Percentiles rank a stretch among this genome's conserved stretches.
Conservation (phyloP, 768 basidiomycete genomes). For the Pleurotus djamor region DNA sequence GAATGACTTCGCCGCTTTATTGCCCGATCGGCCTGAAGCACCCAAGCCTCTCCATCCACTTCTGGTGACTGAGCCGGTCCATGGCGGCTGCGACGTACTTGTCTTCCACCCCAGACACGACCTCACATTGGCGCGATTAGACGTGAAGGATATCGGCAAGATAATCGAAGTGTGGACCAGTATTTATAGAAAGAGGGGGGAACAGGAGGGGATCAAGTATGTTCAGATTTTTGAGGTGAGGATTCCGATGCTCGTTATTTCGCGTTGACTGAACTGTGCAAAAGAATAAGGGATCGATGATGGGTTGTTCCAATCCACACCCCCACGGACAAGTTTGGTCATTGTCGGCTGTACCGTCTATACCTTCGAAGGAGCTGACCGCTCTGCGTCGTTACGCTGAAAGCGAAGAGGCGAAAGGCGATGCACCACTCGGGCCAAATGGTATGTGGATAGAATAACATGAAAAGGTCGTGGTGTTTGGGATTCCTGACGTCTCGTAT, state of each 20-base stretch:
- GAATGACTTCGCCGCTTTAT: slow-evolving; percentile 83
- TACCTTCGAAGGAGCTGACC: slow-evolving; percentile 65
- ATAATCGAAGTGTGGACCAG: slow-evolving; percentile 75
- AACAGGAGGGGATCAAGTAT: slow-evolving; percentile 68
- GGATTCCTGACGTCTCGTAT: not conserved
- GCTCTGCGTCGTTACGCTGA: slow-evolving; percentile 51
- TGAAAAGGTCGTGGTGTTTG: not conserved
- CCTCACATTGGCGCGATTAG: slow-evolving; percentile 73
- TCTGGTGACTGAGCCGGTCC: slow-evolving; percentile 61
- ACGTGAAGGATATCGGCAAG: slow-evolving; percentile 49
- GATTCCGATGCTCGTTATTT: not conserved
- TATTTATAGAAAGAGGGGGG: slow-evolving; percentile 59
- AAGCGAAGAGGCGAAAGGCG: slow-evolving; percentile 27
- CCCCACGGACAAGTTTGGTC: slow-evolving; percentile 94
- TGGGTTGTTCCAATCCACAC: slow-evolving; percentile 95
- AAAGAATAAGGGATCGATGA: slow-evolving; percentile 90
- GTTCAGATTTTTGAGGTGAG: slow-evolving; percentile 90
- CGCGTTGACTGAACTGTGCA: not conserved
- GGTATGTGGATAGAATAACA: slow-evolving; percentile 21
- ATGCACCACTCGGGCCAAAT: slow-evolving; percentile 55
- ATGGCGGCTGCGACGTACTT: slow-evolving; percentile 86
- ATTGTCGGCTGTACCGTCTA: slow-evolving; percentile 64
- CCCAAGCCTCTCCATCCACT: slow-evolving; percentile 59
- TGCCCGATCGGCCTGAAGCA: slow-evolving; percentile 53
- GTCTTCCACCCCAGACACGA: slow-evolving; percentile 87